phyloP scores from a whole-genome alignment of 2,329 filamentous ascomycete species.

The Fusarium armeniacum region DNA sequence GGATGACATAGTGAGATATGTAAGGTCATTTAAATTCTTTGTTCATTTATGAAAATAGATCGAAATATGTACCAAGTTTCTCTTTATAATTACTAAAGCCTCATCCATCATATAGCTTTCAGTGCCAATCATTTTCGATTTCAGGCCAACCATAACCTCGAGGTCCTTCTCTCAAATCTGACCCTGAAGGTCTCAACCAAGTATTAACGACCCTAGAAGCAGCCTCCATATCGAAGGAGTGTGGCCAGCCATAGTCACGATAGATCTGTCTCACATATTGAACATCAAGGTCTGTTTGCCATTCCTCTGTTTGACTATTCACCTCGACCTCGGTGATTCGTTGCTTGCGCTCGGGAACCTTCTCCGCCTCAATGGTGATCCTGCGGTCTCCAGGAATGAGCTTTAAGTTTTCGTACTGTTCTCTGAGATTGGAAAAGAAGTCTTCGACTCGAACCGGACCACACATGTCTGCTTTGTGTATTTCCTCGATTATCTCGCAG shows the following conservation, averaged over 20 bases:
- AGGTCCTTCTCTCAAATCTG: not conserved
- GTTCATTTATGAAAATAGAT: too few species aligned
- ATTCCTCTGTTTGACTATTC: not conserved
- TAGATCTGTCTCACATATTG: conserved; percentile 19
- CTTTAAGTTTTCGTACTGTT: not conserved
- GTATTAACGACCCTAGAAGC: not conserved
- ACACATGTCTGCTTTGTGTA: too few species aligned
- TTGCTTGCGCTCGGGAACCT: rapidly evolving
- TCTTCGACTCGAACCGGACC: not conserved
- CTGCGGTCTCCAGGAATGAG: not conserved
- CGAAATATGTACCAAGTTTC: too few species aligned
- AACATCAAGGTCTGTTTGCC: conserved; percentile 7
- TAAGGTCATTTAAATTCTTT: too few species aligned
- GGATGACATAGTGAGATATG: too few species aligned
- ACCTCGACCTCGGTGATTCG: not conserved
- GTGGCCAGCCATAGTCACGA: conserved; percentile 2
- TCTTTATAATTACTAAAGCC: too few species aligned
- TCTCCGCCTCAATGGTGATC: conserved; percentile 2
- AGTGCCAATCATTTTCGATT: too few species aligned
- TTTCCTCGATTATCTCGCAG: not conserved
- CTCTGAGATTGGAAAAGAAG: not conserved
- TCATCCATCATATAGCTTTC: too few species aligned
- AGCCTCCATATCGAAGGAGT: not conserved
- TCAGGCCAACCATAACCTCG: not conserved
- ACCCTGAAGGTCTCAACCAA: not conserved